Evolutionary conservation across 768 basidiomycete genomes (phyloP).

Genomic region (Mycena floridula): DNA sequence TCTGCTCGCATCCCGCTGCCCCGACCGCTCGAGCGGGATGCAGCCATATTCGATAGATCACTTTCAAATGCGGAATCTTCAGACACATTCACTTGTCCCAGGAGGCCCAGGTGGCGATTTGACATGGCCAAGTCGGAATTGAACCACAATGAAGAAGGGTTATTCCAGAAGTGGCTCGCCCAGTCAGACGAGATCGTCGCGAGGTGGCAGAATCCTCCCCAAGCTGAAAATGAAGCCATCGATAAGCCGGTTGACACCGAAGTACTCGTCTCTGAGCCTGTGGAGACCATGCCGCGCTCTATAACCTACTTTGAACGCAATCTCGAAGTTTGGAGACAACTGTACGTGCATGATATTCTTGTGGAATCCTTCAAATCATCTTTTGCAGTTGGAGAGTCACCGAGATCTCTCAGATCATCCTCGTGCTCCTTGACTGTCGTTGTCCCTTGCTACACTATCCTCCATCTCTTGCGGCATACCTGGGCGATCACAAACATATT

Average conservation of each 20-base stretch:
- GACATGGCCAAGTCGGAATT: conserved; percentile 86
- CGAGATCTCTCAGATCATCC: conserved; percentile 84
- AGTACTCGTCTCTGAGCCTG: conserved; percentile 5
- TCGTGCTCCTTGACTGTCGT: conserved; percentile 84
- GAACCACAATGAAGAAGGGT: conserved; percentile 82
- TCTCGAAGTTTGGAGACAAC: conserved; percentile 90
- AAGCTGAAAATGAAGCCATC: conserved; percentile 9
- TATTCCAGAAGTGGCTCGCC: conserved; percentile 74
- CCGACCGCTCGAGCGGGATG: conserved; percentile 47
- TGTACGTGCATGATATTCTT: conserved; percentile 42
- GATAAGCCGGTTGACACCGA: conserved; percentile 9
- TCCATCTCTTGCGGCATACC: conserved; percentile 64
- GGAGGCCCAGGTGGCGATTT: conserved; percentile 80
- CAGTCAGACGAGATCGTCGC: conserved; percentile 54
- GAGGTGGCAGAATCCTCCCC: conserved; percentile 36
- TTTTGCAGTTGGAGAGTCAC: conserved; percentile 82
- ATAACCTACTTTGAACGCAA: conserved; percentile 86
- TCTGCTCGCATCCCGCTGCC: conserved; percentile 46
- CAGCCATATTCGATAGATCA: conserved; percentile 28
- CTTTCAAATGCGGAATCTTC: conserved; percentile 10
- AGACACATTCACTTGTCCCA: conserved; percentile 42
- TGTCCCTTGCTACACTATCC: conserved; percentile 87
- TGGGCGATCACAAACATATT: conserved; percentile 50
- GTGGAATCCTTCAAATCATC: conserved; percentile 7
- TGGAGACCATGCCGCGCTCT: conserved; percentile 44